These are phyloP conservation scores for Linaria vulgaris DNA, from an alignment of 257 asterid species.

Conservation along the genomic window DNA sequence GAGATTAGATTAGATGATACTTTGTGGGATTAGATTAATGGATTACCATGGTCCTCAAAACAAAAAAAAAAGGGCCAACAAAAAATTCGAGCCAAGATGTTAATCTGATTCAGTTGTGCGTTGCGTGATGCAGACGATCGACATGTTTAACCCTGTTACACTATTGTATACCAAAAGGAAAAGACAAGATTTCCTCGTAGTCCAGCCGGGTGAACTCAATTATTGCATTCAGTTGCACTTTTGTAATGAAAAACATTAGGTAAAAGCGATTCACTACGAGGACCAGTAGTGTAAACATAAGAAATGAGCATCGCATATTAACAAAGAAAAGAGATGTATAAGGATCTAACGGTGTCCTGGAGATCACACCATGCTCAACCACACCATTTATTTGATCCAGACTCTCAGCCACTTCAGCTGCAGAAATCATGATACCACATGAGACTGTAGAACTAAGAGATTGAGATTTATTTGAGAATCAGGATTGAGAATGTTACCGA, in stretches of 20 bases:
- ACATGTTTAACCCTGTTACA: background rate
- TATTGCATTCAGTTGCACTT: background rate
- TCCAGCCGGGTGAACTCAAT: background rate
- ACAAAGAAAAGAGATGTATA: conserved; percentile 7
- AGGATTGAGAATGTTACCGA: conserved; percentile 43
- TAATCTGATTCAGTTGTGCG: no score
- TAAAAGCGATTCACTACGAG: background rate
- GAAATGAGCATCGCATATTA: background rate
- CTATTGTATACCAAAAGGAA: background rate
- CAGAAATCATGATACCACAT: conserved; percentile 16
- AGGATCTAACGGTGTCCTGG: conserved; percentile 53
- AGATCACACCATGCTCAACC: conserved; percentile 64
- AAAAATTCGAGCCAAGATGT: no score
- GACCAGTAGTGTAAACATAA: background rate
- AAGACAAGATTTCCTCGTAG: background rate
- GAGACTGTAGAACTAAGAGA: conserved; percentile 3
- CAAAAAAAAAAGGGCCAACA: no score
- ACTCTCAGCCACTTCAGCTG: conserved; percentile 64
- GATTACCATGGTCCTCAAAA: no score
- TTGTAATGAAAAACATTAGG: background rate
- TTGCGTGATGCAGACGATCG: background rate
- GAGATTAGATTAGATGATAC: no score
- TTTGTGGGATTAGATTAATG: no score
- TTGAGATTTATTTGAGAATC: background rate
- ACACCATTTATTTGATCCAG: conserved; percentile 63